Conservation (phyloP, 768 basidiomycete genomes). For the Postia placenta region DNA sequence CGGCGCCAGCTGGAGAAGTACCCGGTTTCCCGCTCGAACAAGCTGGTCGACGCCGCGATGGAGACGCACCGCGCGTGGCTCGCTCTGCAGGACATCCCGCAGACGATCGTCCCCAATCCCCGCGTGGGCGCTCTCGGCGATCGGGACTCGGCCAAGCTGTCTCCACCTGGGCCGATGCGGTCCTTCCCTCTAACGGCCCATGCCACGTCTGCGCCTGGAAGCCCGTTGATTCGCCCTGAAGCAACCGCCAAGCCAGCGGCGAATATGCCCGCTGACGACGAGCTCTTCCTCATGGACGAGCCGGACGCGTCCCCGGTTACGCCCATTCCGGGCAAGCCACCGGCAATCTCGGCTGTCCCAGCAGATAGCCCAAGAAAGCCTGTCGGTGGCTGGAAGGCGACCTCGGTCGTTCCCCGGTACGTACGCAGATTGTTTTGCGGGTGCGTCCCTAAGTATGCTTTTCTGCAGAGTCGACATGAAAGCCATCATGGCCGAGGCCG, state of each 20-base stretch:
- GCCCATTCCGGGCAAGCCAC: conserved; percentile 5
- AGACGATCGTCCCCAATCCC: conserved; percentile 36
- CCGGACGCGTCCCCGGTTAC: conserved; percentile 31
- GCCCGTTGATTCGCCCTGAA: conserved; percentile 22
- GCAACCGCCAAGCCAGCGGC: conserved; percentile 10
- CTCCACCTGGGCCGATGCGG: conserved; percentile 23
- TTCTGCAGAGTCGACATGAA: conserved; percentile 70
- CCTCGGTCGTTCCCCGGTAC: conserved; percentile 42
- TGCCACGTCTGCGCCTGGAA: conserved; percentile 21
- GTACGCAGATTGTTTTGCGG: conserved; percentile 17
- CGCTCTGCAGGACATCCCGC: conserved; percentile 59
- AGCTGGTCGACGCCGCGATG: conserved; percentile 48
- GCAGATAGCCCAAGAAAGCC: not conserved
- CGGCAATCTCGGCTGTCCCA: not conserved
- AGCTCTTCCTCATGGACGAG: conserved; percentile 84
- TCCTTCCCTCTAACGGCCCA: conserved; percentile 12
- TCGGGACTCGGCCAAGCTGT: conserved; percentile 25
- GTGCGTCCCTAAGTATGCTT: conserved; percentile 8
- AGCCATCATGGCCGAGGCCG: conserved; percentile 78
- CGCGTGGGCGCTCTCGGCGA: conserved; percentile 15
- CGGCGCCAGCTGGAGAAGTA: conserved; percentile 58
- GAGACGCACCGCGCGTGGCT: conserved; percentile 69
- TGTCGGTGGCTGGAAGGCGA: conserved; percentile 26
- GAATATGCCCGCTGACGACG: conserved; percentile 40
- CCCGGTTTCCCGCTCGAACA: conserved; percentile 55